Conservation (phyloP, 2,329 filamentous ascomycete genomes). For the Sporothrix protearum region DNA sequence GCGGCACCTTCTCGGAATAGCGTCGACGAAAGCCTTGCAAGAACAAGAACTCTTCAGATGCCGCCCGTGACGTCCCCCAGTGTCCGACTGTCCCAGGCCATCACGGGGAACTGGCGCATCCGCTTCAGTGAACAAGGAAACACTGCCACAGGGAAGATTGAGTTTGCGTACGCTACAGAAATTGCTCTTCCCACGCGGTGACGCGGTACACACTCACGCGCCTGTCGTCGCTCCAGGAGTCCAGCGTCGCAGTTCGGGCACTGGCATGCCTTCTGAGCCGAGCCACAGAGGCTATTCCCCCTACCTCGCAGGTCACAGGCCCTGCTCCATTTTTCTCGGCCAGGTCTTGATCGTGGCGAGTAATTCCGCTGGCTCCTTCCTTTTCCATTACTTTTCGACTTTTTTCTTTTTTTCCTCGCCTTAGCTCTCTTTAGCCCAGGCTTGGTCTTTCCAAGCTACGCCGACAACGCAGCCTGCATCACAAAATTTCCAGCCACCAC, state of each 20-base stretch:
- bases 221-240: not conserved
- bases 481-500: constrained; percentile 20
- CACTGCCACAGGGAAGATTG: not conserved
- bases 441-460: not conserved
- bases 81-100: not conserved
- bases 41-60: not conserved
- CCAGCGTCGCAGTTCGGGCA: not conserved
- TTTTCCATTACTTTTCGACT: no score
- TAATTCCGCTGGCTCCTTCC: not conserved
- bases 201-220: not conserved
- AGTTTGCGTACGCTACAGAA: no score
- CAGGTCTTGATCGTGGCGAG: not conserved
- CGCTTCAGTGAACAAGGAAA: not conserved
- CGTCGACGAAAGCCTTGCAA: not conserved
- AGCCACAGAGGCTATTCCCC: not conserved
- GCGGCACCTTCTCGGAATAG: not conserved
- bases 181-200: not conserved
- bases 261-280: not conserved
- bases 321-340: not conserved
- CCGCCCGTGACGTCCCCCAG: not conserved
- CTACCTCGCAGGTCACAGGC: not conserved
- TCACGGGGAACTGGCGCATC: no score
- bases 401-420: not conserved
- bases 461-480: constrained; percentile 23
- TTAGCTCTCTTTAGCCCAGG: not conserved